A percentile compares a stretch with the other conserved stretches of the same genome.
These are phyloP conservation scores for Epichloe sibirici DNA, from an alignment of 2,329 filamentous ascomycete genomes.

Conservation along the genomic window DNA sequence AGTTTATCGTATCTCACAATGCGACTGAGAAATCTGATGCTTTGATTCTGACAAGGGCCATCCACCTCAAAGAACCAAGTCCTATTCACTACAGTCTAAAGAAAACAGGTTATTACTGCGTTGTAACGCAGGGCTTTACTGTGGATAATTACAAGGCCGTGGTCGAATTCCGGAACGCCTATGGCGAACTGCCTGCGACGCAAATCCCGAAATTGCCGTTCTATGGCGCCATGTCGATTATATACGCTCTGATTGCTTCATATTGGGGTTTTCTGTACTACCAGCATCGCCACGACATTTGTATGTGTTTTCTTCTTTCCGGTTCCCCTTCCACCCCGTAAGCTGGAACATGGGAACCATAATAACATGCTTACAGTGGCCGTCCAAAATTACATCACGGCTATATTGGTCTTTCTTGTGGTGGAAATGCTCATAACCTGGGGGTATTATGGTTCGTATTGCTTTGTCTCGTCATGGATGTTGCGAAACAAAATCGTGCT, in stretches of 20 bases:
- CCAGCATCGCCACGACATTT: conserved; percentile 83
- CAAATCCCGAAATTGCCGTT: conserved; percentile 97
- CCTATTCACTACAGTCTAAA: conserved; percentile 73
- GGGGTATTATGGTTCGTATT: conserved; percentile 76
- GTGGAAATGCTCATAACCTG: conserved; percentile 97
- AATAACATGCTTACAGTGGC: conserved; percentile 44
- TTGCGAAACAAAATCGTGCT: conserved; percentile 14
- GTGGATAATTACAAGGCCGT: conserved; percentile 62
- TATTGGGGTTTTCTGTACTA: conserved; percentile 93
- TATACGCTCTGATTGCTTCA: conserved; percentile 76
- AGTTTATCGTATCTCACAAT: conserved; percentile 72
- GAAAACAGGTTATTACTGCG: conserved; percentile 93
- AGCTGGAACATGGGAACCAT: conserved; percentile 4
- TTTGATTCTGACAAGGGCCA: conserved; percentile 64
- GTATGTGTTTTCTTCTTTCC: conserved; percentile 32
- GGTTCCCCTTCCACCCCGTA: neutral
- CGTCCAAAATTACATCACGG: conserved; percentile 98
- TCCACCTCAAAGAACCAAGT: conserved; percentile 65
- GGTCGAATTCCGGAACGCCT: conserved; percentile 89
- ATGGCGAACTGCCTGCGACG: conserved; percentile 86
- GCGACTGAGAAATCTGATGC: conserved; percentile 59
- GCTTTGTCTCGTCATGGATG: neutral
- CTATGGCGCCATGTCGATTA: conserved; percentile 86
- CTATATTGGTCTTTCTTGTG: conserved; percentile 87
- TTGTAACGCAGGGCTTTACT: conserved; percentile 63